Evolutionary conservation across 139 green algal species (phyloP).

Genomic region (Tetraselmis chui): DNA sequence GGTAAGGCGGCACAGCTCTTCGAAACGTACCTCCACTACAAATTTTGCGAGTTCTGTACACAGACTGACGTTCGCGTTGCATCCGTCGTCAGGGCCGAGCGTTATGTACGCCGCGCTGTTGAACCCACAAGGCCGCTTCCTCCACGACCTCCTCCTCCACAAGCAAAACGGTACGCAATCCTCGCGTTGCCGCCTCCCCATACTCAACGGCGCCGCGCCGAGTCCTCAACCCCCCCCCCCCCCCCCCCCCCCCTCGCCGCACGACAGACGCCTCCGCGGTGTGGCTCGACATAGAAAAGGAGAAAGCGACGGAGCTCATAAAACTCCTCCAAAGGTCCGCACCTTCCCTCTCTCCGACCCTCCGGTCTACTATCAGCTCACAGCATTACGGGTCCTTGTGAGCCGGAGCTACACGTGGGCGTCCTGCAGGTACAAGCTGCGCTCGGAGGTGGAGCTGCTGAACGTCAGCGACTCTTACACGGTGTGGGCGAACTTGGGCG

Average conservation of each 20-base stretch:
- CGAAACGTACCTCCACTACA: too few relatives aligned
- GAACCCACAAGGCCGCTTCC: conserved; percentile 7
- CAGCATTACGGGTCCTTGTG: too few relatives aligned
- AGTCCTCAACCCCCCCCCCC: too few relatives aligned
- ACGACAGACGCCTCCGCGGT: neutral
- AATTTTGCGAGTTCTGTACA: too few relatives aligned
- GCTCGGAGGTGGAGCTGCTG: conserved; percentile 53
- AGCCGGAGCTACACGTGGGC: too few relatives aligned
- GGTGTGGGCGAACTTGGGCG: conserved; percentile 50
- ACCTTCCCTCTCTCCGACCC: too few relatives aligned
- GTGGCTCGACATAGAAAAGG: neutral
- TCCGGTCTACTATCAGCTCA: too few relatives aligned
- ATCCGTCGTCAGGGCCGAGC: too few relatives aligned
- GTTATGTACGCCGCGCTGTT: conserved; percentile 1
- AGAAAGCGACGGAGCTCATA: neutral
- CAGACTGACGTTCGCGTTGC: too few relatives aligned
- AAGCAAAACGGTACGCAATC: neutral
- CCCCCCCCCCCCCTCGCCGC: too few relatives aligned
- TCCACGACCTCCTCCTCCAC: conserved; percentile 9
- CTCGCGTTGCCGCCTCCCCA: too few relatives aligned
- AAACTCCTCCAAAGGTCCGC: neutral
- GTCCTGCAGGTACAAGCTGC: conserved; percentile 61
- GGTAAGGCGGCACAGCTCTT: neutral
- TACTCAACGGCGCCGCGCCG: too few relatives aligned
- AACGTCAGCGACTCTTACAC: conserved; percentile 41